Evolutionary conservation across 306 rosid genomes (phyloP).

Genomic region (Cucumis melo): DNA sequence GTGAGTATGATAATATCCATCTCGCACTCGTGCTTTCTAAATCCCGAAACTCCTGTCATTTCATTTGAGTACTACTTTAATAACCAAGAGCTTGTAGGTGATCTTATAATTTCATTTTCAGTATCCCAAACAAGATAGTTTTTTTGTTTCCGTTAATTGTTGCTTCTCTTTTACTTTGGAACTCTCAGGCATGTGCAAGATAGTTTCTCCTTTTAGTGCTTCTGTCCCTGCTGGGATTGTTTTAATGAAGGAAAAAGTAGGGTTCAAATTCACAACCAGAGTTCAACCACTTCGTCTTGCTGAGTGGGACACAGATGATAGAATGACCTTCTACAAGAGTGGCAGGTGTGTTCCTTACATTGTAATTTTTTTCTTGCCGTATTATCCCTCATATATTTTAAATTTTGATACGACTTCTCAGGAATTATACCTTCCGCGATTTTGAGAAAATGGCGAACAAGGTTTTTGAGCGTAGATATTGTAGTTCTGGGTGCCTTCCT

Average conservation of each 20-base stretch:
- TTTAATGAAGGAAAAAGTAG: slow-evolving; percentile 75
- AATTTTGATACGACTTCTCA: slow-evolving; percentile 28
- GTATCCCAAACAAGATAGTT: background rate
- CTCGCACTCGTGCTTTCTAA: background rate
- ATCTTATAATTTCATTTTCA: background rate
- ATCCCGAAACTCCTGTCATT: background rate
- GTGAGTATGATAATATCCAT: background rate
- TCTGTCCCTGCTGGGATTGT: slow-evolving; percentile 94
- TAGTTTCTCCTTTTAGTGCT: slow-evolving; percentile 79
- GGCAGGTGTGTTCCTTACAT: slow-evolving; percentile 51
- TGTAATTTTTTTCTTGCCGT: background rate
- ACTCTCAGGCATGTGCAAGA: slow-evolving; percentile 79
- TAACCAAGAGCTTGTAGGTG: background rate
- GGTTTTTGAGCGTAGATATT: slow-evolving; percentile 72
- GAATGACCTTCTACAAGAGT: slow-evolving; percentile 84
- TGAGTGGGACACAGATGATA: slow-evolving; percentile 92
- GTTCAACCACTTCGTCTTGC: slow-evolving; percentile 99
- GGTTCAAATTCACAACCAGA: slow-evolving; percentile 91
- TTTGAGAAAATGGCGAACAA: slow-evolving; percentile 96
- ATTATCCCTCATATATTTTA: slow-evolving; percentile 11
- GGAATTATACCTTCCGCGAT: slow-evolving; percentile 80
- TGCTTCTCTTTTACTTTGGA: background rate
- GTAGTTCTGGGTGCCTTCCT: slow-evolving; percentile 73
- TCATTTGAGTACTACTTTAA: background rate
- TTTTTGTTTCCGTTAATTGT: background rate